Evolutionary conservation across 2,329 filamentous ascomycete genomes (phyloP).

Genomic region (Bipolaris gigantea): DNA sequence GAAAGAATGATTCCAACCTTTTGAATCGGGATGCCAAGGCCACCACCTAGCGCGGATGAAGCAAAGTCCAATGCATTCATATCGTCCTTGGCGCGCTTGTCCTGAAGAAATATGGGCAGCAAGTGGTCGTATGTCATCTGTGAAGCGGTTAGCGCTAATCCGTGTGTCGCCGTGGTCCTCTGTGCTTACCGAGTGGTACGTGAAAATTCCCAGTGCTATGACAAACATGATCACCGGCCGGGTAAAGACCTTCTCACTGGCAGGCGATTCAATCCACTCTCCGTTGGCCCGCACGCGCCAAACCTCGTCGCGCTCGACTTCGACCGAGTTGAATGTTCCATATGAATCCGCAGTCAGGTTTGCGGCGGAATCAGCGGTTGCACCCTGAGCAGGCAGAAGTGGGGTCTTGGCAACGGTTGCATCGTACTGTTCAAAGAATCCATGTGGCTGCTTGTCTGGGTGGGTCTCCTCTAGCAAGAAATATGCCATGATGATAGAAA

Average conservation of each 20-base stretch:
- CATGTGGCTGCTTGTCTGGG: conserved; percentile 71
- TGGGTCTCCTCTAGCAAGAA: conserved; percentile 86
- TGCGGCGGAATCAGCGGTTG: conserved; percentile 70
- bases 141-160: conserved; percentile 3
- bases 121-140: conserved; percentile 89
- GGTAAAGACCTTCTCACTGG: conserved; percentile 56
- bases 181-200: conserved; percentile 69
- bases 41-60: conserved; percentile 54
- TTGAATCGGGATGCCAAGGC: conserved; percentile 66
- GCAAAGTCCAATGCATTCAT: conserved; percentile 35
- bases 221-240: conserved; percentile 73
- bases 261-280: conserved; percentile 39
- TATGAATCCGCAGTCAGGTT: conserved; percentile 79
- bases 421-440: conserved; percentile 44
- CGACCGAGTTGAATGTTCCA: conserved; percentile 67
- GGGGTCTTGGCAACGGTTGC: conserved; percentile 65
- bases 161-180: not conserved
- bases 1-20: conserved; percentile 70
- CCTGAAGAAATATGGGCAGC: conserved; percentile 89
- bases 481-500: conserved; percentile 80
- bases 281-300: conserved; percentile 58
- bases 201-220: conserved; percentile 83
- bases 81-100: conserved; percentile 56
- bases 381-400: conserved; percentile 73
- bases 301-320: conserved; percentile 56